Evolutionary conservation across 2,329 filamentous ascomycete genomes (phyloP).

Genomic region (Colletotrichum tabaci): DNA sequence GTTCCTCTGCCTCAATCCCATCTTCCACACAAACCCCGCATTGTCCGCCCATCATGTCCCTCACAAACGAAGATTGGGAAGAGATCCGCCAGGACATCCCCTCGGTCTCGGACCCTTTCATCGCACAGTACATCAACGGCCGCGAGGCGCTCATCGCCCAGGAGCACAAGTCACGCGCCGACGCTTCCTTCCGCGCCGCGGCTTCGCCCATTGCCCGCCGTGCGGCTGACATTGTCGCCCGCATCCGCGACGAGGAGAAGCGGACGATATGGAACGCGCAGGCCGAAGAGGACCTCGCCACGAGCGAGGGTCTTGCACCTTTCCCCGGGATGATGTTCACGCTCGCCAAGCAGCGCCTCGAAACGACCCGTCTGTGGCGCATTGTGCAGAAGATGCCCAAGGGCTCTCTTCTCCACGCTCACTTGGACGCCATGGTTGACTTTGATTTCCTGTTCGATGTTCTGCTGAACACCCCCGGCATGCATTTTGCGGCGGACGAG

Average conservation of each 20-base stretch:
- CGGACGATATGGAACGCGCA: slow-evolving; percentile 79
- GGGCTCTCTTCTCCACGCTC: slow-evolving; percentile 82
- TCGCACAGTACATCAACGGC: slow-evolving; percentile 85
- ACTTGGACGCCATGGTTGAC: slow-evolving; percentile 87
- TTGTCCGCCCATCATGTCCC: slow-evolving; percentile 50
- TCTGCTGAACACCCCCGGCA: slow-evolving; percentile 76
- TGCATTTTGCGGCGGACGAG: slow-evolving; percentile 72
- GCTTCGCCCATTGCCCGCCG: slow-evolving; percentile 81
- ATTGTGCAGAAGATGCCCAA: slow-evolving; percentile 87
- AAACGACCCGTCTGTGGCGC: slow-evolving; percentile 82
- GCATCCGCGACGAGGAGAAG: slow-evolving; percentile 81
- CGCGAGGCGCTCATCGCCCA: slow-evolving; percentile 82
- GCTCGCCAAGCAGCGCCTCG: slow-evolving; percentile 82
- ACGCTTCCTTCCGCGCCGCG: slow-evolving; percentile 74
- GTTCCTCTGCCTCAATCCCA: background rate
- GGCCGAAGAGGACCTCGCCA: slow-evolving; percentile 74
- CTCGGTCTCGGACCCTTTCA: slow-evolving; percentile 77
- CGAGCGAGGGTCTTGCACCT: slow-evolving; percentile 70
- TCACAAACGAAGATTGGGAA: slow-evolving; percentile 72
- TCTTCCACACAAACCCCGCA: slow-evolving; percentile 10
- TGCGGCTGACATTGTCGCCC: slow-evolving; percentile 80
- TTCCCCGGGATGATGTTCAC: slow-evolving; percentile 90
- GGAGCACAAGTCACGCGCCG: slow-evolving; percentile 87
- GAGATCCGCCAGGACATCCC: slow-evolving; percentile 72
- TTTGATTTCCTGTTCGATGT: slow-evolving; percentile 80